Conservation (phyloP, 768 basidiomycete genomes). For the Tephrocybe rancida region DNA sequence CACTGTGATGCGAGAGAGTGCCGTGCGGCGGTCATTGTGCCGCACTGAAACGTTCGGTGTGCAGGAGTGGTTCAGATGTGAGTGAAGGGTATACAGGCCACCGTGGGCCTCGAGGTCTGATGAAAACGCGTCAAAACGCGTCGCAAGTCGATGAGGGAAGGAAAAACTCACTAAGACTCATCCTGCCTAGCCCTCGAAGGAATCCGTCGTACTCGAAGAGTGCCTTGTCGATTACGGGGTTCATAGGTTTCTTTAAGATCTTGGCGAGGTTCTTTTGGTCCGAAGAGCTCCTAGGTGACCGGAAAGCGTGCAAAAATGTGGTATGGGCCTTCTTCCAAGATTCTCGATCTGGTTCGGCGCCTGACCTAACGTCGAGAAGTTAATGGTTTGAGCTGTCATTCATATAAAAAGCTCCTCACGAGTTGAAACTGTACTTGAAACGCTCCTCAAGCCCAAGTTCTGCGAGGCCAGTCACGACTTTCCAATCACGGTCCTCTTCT, state of each 20-base stretch:
- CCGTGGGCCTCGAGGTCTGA: slow-evolving; percentile 84
- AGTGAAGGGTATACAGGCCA: slow-evolving; percentile 83
- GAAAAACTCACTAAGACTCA: slow-evolving; percentile 71
- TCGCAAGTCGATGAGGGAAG: neutral
- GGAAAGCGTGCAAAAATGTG: slow-evolving; percentile 64
- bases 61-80: slow-evolving; percentile 88
- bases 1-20: slow-evolving; percentile 75
- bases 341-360: slow-evolving; percentile 58
- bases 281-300: slow-evolving; percentile 46
- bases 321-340: slow-evolving; percentile 70
- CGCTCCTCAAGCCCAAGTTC: slow-evolving; percentile 78
- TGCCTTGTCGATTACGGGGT: slow-evolving; percentile 49
- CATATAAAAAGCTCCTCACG: slow-evolving; percentile 28
- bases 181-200: slow-evolving; percentile 69
- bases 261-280: slow-evolving; percentile 62
- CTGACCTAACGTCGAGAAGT: slow-evolving; percentile 13
- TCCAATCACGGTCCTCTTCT: slow-evolving; percentile 51
- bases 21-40: slow-evolving; percentile 69
- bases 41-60: slow-evolving; percentile 78
- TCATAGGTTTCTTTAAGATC: slow-evolving; percentile 54
- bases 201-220: slow-evolving; percentile 82
- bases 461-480: slow-evolving; percentile 62
- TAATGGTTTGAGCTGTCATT: neutral
- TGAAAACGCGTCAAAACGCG: slow-evolving; percentile 3
- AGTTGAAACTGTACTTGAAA: slow-evolving; percentile 50